phyloP scores from a whole-genome alignment of 2,329 filamentous ascomycete species.

The Colletotrichum tanaceti region DNA sequence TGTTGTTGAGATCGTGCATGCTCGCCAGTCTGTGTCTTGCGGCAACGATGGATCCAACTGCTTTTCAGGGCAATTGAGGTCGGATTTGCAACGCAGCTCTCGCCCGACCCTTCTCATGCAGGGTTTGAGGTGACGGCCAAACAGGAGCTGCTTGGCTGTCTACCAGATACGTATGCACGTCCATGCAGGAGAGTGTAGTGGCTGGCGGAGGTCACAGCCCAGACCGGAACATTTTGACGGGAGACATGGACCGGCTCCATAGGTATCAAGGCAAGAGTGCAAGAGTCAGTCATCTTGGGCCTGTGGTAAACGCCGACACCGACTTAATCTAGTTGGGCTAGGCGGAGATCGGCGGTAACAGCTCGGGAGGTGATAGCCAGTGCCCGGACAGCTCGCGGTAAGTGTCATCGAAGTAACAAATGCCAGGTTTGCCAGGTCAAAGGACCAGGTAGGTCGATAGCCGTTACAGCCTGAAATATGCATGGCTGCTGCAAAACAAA shows the following conservation, averaged over 20 bases:
- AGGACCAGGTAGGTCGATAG: not conserved
- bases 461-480: conserved; percentile 13
- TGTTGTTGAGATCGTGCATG: not conserved
- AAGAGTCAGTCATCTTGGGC: not conserved
- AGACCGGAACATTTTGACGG: not conserved
- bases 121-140: not conserved
- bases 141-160: conserved; percentile 1
- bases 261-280: not conserved
- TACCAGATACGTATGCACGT: conserved; percentile 1
- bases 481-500: conserved; percentile 7
- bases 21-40: not conserved
- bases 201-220: not conserved
- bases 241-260: not conserved
- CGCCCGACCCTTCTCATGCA: not conserved
- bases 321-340: not conserved
- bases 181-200: not conserved
- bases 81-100: not conserved
- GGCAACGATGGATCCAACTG: not conserved
- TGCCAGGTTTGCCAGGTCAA: not conserved
- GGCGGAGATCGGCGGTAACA: not conserved
- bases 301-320: not conserved
- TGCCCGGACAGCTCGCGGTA: not conserved
- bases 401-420: not conserved
- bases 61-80: too few species aligned
- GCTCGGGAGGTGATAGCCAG: not conserved